Percentiles rank a stretch among this genome's conserved stretches.
Evolutionary conservation across 2,329 filamentous ascomycete species (phyloP).

Genomic region (Hymenoscyphus infarciens): DNA sequence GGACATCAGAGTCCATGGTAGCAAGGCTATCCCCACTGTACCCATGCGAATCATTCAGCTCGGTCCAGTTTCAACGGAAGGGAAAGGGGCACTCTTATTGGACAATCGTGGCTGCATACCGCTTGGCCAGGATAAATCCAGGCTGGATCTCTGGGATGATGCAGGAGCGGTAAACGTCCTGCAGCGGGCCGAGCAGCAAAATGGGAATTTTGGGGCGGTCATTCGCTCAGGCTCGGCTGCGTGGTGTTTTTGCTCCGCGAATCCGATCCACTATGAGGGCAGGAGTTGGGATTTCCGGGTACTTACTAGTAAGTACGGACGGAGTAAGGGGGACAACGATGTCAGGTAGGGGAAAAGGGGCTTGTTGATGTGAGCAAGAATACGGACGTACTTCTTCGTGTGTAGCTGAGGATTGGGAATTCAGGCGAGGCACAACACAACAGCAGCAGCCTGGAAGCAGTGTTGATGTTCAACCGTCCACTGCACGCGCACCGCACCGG

Average conservation of each 20-base stretch:
- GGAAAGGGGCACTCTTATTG: conserved; percentile 6
- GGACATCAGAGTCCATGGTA: conserved; percentile 14
- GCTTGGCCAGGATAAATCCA: conserved; percentile 7
- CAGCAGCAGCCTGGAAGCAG: background rate
- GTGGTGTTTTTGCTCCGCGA: background rate
- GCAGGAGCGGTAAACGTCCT: conserved; percentile 23
- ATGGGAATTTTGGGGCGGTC: background rate
- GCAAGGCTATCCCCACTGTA: background rate
- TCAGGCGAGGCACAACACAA: background rate
- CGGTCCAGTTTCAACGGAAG: conserved; percentile 9
- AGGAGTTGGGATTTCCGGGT: background rate
- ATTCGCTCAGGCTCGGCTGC: conserved; percentile 8
- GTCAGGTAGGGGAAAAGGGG: background rate
- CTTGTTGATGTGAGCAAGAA: background rate
- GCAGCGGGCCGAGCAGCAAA: conserved; percentile 32
- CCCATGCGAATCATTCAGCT: conserved; percentile 14
- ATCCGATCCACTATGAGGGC: background rate
- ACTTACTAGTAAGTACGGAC: too few relatives aligned
- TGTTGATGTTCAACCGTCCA: background rate
- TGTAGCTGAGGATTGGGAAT: background rate
- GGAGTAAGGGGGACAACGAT: background rate
- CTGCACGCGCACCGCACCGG: background rate
- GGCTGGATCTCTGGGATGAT: conserved; percentile 7
- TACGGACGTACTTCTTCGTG: background rate
- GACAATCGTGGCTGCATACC: background rate